Conservation (phyloP, 768 basidiomycete species). For the Pleurotus platypus region DNA sequence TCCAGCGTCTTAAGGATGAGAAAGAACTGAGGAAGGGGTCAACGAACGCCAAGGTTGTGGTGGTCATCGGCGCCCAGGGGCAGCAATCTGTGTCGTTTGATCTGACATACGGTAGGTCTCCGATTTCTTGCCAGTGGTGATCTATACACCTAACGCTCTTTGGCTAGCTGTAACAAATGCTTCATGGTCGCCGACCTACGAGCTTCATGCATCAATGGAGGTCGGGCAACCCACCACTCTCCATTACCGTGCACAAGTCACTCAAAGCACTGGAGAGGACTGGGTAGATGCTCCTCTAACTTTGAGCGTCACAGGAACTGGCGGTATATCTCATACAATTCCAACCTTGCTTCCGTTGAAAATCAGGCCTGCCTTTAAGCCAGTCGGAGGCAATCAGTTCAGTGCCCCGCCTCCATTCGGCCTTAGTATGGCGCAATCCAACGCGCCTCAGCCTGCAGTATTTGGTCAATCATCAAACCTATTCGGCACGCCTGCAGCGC, state of each 20-base stretch:
- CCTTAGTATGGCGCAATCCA: background rate
- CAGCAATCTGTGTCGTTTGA: slow-evolving; percentile 33
- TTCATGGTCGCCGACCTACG: slow-evolving; percentile 53
- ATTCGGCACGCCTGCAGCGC: background rate
- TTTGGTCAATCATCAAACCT: background rate
- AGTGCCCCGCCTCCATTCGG: background rate
- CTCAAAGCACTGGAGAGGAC: slow-evolving; percentile 57
- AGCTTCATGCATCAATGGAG: slow-evolving; percentile 50
- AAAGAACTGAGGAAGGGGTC: slow-evolving; percentile 29
- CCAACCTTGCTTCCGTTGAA: slow-evolving; percentile 29
- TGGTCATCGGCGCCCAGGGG: slow-evolving; percentile 39
- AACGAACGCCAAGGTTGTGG: slow-evolving; percentile 30
- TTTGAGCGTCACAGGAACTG: slow-evolving; percentile 46
- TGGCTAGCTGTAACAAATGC: slow-evolving; percentile 46
- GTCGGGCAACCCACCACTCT: slow-evolving; percentile 42
- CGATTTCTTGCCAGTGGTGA: background rate
- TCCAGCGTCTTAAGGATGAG: slow-evolving; percentile 30
- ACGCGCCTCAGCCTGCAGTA: background rate
- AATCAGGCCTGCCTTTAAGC: slow-evolving; percentile 18
- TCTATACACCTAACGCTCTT: background rate
- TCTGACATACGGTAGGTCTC: slow-evolving; percentile 47
- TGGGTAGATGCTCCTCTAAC: slow-evolving; percentile 50
- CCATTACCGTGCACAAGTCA: slow-evolving; percentile 52
- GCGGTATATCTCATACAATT: slow-evolving; percentile 28
- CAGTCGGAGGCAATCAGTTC: background rate